Evolutionary conservation across 2,329 filamentous ascomycete species (phyloP), one percentile per base, ranked within the genome.

Genomic region (Rhexocercosporidium sp.): DNA sequence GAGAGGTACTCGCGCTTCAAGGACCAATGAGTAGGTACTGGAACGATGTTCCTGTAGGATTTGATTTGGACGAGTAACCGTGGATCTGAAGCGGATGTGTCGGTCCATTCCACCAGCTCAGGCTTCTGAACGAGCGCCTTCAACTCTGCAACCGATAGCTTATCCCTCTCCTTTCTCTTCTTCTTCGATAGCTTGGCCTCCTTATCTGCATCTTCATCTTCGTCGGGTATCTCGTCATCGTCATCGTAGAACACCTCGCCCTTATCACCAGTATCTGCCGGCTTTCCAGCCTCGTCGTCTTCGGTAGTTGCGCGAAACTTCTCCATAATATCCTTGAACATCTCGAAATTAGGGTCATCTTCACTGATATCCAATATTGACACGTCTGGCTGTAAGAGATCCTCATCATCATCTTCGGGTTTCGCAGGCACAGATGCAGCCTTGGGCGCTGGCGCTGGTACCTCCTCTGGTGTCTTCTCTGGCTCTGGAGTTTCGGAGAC

Each of bases 61-160:
- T 98, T 99, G 83, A 99, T 94, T 76, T 97, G 92, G 29, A 98
- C 93, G 12, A 99, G 86, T 51, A 98, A 83, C 65, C 91, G 88
- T 16, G 96, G 96, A 77, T 99, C 94, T 29, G 92, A 89, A 0
- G 96, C 94, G 18, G 93, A 96, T 14, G 93, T 92, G 77, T 99
- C 96, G 64, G 96, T 96, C 96, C 96, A 98, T 76, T 99, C 96
- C 6, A 99, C 95, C 11, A 97, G 88, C 79, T 99, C 96, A 2
- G 96, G 96, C 73, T 94, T 95, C 74, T 86, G 87, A 68, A 97
- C 96, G 64, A 97, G 82, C 6, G 95, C 93, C 81, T 99, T 99
- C 70, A 99, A 86, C 80, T 98, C 94, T 59, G 96, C 96, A 67
- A 99, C 93, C 7, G 95, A 97, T 37, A 98, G 84, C 80, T 96